A percentile compares a stretch with the other conserved stretches of the same genome.
Conservation (phyloP, 179 eudicot genomes). For the Amaranthus tricolor region DNA sequence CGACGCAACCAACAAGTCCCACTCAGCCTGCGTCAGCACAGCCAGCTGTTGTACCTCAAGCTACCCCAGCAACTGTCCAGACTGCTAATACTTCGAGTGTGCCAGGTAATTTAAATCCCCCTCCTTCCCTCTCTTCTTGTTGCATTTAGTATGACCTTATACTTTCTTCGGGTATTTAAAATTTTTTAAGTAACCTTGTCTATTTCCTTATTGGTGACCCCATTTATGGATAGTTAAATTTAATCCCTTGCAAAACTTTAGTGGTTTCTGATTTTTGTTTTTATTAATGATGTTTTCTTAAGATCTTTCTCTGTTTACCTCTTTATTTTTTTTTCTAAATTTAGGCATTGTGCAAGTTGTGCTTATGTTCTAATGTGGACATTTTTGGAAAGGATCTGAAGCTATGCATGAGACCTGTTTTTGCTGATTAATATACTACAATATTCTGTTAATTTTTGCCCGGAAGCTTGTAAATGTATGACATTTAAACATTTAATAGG, state of each 20-base stretch:
- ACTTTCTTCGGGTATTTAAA: neutral
- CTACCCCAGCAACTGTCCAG: constrained; percentile 89
- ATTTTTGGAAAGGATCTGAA: neutral
- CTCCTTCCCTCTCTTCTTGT: neutral
- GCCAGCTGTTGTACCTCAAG: constrained; percentile 59
- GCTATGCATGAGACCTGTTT: neutral
- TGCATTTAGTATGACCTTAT: neutral
- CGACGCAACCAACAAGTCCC: constrained; percentile 69
- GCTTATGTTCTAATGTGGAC: neutral
- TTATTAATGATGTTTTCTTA: neutral
- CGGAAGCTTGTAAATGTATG: neutral
- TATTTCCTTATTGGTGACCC: neutral
- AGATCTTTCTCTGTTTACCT: neutral
- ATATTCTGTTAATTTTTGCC: neutral
- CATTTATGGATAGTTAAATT: neutral
- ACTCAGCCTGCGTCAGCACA: constrained; percentile 55
- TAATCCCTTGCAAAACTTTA: neutral
- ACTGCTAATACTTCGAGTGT: constrained; percentile 90
- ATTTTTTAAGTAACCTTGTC: neutral
- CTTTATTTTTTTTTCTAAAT: neutral
- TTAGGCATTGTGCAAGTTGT: neutral
- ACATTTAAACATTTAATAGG: neutral
- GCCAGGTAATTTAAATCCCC: constrained; percentile 55
- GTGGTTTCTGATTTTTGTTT: neutral
- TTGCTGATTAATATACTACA: neutral